Evolutionary conservation across 805 yeast genomes (phyloP), one percentile per base, ranked within the genome.

Genomic region (Yamadazyma scolyti): DNA sequence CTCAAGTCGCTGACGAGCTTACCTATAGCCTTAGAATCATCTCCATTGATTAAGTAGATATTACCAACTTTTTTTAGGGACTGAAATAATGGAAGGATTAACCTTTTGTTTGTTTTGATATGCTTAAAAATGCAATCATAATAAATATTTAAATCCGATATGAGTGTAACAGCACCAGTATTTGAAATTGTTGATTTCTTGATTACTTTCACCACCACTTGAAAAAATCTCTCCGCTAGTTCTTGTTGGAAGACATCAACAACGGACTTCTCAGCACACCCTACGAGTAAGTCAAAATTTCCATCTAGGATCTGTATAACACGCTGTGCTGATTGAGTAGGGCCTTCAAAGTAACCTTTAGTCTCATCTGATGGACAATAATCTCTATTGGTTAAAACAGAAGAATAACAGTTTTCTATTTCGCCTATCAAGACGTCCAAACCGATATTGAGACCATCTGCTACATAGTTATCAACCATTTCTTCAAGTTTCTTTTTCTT

Each of bases 191-290:
- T 73, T 14, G 69, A 51, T 48, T 79, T 77, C 45, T 88, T 86
- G 34, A 93, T 68, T 35, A 83, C 75, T 50, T 86, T 88, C 24
- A 86, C 83, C 17, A 93, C 61, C 1, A 79, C 67, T 22, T 74
- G 78, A 48, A 86, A 87, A 38, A 93, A 80, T 25, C 97, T 56
- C 53, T 87, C 85, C 0, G 96, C 96, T 20, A 90, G 79, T 48
- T 93, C 98, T 50, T 89, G 95, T 46, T 89, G 93, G 50, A 88
- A 93, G 0, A 90, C 94, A 44, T 89, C 97, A 16, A 89, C 73
- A 9, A 94, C 81, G 1, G 87, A 74, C 50, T 82, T 85, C 33
- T 90, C 97, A 1, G 96, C 85, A 4, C 93, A 74, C 2, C 88
- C 95, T 11, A 73, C 76, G 25, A 90, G 60, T 34, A 89, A 59